phyloP scores from a whole-genome alignment of 139 green algal species.

The Tetradesmus obliquus region DNA sequence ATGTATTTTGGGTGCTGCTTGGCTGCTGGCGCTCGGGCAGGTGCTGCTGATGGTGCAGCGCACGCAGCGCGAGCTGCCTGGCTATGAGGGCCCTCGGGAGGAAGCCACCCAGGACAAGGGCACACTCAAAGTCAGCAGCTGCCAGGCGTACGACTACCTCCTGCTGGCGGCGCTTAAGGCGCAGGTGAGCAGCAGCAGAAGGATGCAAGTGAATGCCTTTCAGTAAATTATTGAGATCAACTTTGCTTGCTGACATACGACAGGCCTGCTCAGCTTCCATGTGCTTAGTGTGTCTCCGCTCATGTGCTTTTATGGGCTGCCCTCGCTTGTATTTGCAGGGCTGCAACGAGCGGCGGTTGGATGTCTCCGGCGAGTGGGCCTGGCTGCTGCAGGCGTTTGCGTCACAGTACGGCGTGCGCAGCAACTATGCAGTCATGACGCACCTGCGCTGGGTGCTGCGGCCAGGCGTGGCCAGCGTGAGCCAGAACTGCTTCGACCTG shows the following conservation, averaged over 20 bases:
- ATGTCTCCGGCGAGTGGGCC: conserved; percentile 54
- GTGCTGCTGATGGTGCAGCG: conserved; percentile 44
- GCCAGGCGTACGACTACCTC: conserved; percentile 53
- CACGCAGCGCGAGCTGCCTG: conserved; percentile 32
- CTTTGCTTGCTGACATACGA: background rate
- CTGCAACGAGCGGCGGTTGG: conserved; percentile 44
- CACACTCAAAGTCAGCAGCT: conserved; percentile 51
- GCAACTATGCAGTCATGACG: conserved; percentile 52
- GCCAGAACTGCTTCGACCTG: conserved; percentile 53
- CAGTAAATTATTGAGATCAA: background rate
- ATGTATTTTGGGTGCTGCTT: background rate
- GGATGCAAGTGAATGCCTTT: background rate
- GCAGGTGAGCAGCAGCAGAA: background rate
- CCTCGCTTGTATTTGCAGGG: background rate
- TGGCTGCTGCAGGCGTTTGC: conserved; percentile 61
- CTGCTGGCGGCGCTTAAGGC: conserved; percentile 54
- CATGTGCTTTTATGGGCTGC: background rate
- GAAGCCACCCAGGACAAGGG: background rate
- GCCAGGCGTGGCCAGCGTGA: conserved; percentile 56
- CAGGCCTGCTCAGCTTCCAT: background rate
- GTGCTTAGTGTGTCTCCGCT: too few species aligned
- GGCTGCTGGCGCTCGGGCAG: background rate
- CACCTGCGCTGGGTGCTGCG: conserved; percentile 65
- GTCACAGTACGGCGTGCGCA: conserved; percentile 51
- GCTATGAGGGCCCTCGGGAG: background rate